A percentile compares a stretch with the other conserved stretches of the same genome.
phyloP scores from a whole-genome alignment of 306 rosid genomes.

The Acmispon strigosus region DNA sequence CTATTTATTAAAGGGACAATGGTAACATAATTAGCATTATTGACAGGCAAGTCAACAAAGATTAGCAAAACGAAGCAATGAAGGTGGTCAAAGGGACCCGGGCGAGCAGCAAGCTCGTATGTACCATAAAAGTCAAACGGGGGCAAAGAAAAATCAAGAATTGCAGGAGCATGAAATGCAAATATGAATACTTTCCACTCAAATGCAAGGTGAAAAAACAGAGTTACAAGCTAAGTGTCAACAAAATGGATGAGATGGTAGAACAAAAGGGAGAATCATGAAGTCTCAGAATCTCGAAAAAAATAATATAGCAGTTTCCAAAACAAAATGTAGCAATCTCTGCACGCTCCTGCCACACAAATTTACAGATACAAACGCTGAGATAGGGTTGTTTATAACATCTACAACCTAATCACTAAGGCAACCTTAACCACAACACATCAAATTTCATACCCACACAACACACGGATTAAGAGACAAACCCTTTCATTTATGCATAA shows the following conservation, averaged over 20 bases:
- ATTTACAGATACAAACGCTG: slow-evolving; percentile 36
- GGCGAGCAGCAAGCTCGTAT: slow-evolving; percentile 45
- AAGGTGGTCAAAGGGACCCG: slow-evolving; percentile 40
- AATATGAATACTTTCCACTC: slow-evolving; percentile 25
- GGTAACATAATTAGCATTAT: slow-evolving; percentile 44
- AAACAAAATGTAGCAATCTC: slow-evolving; percentile 51
- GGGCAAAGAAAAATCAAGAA: slow-evolving; percentile 35
- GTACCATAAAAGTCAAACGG: slow-evolving; percentile 40
- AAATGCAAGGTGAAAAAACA: slow-evolving; percentile 45
- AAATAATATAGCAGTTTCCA: slow-evolving; percentile 49
- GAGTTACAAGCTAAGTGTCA: slow-evolving; percentile 23
- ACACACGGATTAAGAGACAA: background rate
- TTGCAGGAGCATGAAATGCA: slow-evolving; percentile 43
- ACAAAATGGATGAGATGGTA: slow-evolving; percentile 38
- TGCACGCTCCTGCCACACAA: slow-evolving; percentile 70
- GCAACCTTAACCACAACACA: slow-evolving; percentile 6
- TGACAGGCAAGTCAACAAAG: slow-evolving; percentile 38
- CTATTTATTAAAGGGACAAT: slow-evolving; percentile 36
- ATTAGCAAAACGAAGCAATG: slow-evolving; percentile 35
- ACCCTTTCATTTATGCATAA: background rate
- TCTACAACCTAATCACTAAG: slow-evolving; percentile 12
- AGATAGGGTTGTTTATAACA: slow-evolving; percentile 28
- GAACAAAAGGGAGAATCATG: slow-evolving; percentile 51
- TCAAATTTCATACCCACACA: background rate
- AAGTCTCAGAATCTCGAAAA: slow-evolving; percentile 57